Base-by-base conservation (phyloP, 345 rosid genomes). In the Linum usitatissimum region DNA sequence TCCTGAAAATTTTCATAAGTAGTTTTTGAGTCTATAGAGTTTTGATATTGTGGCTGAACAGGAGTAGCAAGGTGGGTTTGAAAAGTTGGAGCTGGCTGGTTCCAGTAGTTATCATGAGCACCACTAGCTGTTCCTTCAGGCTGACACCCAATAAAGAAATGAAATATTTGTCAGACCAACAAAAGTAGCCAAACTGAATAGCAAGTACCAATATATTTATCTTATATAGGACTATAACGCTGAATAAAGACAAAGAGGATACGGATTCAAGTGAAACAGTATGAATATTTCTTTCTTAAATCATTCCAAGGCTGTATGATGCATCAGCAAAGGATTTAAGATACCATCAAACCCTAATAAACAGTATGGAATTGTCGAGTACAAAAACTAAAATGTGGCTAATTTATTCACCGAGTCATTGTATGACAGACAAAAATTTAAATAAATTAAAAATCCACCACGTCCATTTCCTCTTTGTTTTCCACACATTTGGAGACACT, bases 31-130 rank as follows among this genome's bases (percentile, higher is more conserved):
- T 88, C 89, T 68, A 75, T 60, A 71, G 83, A 82, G 64, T 80
- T 84, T 74, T 78, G 84, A 73, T 74, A 82, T 45, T 82, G 79
- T 64, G 83, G 70, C 75, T 78, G 86, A 39, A 71, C 71, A 63
- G 85, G 83, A 78, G 75, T 80, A 56, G 77, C 81, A 68, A 82
- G 82, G 64, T 87, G 82, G 69, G 76, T 73, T 75, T 79, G 92
- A 74, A 75, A 79, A 76, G 67, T 80, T 51, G 79, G 77, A 70
- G 85, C 66, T 57, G 72, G 79, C 54, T 77, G 86, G 60, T 77
- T 82, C 96, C 91, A 81, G 76, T 93, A 85, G 73, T 76, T 59
- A 83, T 94, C 88, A 53, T 86, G 81, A 69, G 87, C 69, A 70
- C 78, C 77, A 80, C 72, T 76, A 40, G 67, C 78, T 66, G 80